Evolutionary conservation across 2,329 filamentous ascomycete genomes (phyloP).

Genomic region (Aureobasidium sp.): DNA sequence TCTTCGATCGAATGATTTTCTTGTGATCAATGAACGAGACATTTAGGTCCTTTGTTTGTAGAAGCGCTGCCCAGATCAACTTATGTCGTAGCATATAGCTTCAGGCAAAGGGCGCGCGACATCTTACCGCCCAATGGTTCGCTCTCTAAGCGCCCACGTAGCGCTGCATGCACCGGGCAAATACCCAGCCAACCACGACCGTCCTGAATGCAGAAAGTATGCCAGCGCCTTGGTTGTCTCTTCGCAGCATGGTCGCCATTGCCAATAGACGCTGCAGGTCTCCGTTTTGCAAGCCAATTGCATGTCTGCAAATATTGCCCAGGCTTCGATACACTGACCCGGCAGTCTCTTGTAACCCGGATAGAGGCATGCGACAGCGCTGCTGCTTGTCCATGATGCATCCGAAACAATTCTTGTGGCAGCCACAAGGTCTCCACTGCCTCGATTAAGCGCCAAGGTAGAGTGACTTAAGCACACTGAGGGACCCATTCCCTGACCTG

Average conservation of each 20-base stretch:
- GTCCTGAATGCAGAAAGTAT: neutral
- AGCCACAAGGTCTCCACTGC: slow-evolving; percentile 10
- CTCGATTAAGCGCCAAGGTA: slow-evolving; percentile 13
- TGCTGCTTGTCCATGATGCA: neutral
- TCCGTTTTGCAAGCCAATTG: neutral
- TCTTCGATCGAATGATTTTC: neutral
- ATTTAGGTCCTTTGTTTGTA: neutral
- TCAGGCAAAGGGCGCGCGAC: neutral
- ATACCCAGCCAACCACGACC: neutral
- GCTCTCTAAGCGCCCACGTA: slow-evolving; percentile 8
- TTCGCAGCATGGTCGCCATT: neutral
- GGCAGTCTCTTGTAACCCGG: neutral
- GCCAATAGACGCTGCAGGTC: slow-evolving; percentile 5
- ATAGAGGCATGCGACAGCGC: neutral
- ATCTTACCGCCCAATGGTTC: neutral
- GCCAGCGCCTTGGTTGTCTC: neutral
- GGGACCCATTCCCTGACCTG: slow-evolving; percentile 15
- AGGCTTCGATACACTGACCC: neutral
- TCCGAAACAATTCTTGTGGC: neutral
- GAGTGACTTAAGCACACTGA: neutral
- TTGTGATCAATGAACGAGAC: neutral
- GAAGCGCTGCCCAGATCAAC: neutral
- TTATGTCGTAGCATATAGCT: neutral
- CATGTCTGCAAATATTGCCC: neutral
- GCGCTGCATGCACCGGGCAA: neutral